Evolutionary conservation across 768 basidiomycete genomes (phyloP).

Genomic region (Tephrocybe rancida): DNA sequence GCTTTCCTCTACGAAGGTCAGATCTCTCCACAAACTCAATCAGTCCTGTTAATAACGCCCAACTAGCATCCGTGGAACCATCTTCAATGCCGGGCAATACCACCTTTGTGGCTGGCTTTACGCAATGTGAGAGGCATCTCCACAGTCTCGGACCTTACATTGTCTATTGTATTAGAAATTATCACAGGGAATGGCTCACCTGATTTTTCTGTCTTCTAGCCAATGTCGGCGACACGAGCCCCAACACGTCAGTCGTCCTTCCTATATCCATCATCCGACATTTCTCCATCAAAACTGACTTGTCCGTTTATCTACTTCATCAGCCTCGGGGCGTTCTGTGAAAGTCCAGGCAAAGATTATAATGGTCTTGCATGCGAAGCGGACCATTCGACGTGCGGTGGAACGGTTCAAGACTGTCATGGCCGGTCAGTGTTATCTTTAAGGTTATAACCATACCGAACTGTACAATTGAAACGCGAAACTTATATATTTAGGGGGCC

Average conservation of each 20-base stretch:
- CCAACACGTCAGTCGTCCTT: conserved; percentile 64
- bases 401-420: conserved; percentile 65
- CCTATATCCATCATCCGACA: conserved; percentile 4
- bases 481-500: conserved; percentile 54
- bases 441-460: neutral
- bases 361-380: conserved; percentile 72
- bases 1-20: conserved; percentile 76
- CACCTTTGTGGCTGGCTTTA: conserved; percentile 74
- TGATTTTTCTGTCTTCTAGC: conserved; percentile 39
- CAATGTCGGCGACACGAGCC: conserved; percentile 81
- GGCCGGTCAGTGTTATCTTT: conserved; percentile 49
- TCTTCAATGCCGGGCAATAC: conserved; percentile 65
- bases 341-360: conserved; percentile 69
- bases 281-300: neutral
- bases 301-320: neutral
- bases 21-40: conserved; percentile 12
- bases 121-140: conserved; percentile 54
- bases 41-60: conserved; percentile 9
- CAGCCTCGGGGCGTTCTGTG: conserved; percentile 74
- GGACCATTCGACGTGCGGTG: conserved; percentile 76
- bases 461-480: neutral
- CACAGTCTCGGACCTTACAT: neutral
- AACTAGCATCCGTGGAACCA: conserved; percentile 63
- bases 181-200: conserved; percentile 1
- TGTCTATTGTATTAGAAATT: neutral